A percentile compares a stretch with the other conserved stretches of the same genome.
These are phyloP conservation scores for Purshia tridentata DNA, from an alignment of 306 rosid species.

Conservation along the genomic window DNA sequence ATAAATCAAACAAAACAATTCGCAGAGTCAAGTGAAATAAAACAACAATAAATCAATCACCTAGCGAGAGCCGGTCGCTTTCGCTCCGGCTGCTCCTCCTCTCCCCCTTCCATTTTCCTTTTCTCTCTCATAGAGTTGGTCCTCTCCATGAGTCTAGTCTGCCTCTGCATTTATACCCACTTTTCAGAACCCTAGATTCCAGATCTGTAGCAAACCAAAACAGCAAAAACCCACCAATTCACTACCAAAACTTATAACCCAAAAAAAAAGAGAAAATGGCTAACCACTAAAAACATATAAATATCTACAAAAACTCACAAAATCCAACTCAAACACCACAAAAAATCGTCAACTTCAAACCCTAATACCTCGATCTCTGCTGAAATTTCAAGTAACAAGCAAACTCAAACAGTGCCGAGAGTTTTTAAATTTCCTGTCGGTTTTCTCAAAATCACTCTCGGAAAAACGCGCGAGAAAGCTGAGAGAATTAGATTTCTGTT, in stretches of 20 bases:
- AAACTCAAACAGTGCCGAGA: not conserved
- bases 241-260: not conserved
- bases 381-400: constrained; percentile 2
- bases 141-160: constrained; percentile 55
- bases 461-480: constrained; percentile 25
- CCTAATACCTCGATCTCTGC: not conserved
- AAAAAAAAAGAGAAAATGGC: constrained; percentile 31
- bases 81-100: constrained; percentile 88
- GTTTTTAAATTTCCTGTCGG: not conserved
- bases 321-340: constrained; percentile 25
- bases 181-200: constrained; percentile 26
- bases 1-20: constrained; percentile 6
- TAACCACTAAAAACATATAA: constrained; percentile 21
- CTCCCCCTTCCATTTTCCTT: constrained; percentile 75
- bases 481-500: constrained; percentile 21
- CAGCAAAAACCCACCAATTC: constrained; percentile 21
- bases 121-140: constrained; percentile 66
- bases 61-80: constrained; percentile 98
- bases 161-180: constrained; percentile 58
- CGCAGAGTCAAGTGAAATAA: constrained; percentile 8
- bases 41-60: constrained; percentile 30
- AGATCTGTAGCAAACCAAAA: constrained; percentile 51
- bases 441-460: not conserved
- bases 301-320: constrained; percentile 31
- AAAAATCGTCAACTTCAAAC: constrained; percentile 9